Base-by-base conservation (phyloP, 768 basidiomycete species). In the Pleurotus djamor region DNA sequence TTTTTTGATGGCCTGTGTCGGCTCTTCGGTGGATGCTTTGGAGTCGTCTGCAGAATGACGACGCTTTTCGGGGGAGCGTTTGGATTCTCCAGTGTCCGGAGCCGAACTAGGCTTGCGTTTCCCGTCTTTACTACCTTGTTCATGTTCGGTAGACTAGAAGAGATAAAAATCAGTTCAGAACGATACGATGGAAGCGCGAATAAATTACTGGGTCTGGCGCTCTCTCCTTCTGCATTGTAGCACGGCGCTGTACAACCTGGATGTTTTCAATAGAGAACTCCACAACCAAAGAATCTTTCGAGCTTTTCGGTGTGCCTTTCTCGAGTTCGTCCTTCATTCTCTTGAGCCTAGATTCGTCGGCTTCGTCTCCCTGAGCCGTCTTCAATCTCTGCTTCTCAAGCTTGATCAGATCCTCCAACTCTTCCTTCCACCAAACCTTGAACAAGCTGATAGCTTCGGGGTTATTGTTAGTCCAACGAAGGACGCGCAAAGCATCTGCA, bases 251-350 rank as follows among this genome's bases (percentile, higher is more conserved):
- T 41, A 95, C 87, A 34, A 96, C 93, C 73, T 94, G 91, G 16
- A 92, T 77, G 67, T 98, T 98, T 76, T 98, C 95, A 52, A 98
- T 94, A 43, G 94, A 95, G 72, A 97, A 97, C 74, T 98, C 96
- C n/a, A 94, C 85, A 66, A 96, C 88, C 61, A 97, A 72, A 14
- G 76, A 76, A 41, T 78, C 83, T 48, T 76, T 77, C 21, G 58
- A 38, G 16, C 74, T 79, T 59, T 76, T 81, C 41, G 65, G 66
- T 47, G 63, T 67, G 5, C 64, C 73, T 49, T 78, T 80, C 61
- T 82, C 81, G 12, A 75, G 72, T 67, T 87, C 85, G 28, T 78
- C 78, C 66, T 86, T 85, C 63, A 88, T 71, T 64, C 83, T 81
- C 68, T 85, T 84, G 48, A 85, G 61, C 62, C 83, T 74, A 13